Evolutionary conservation across 169 alveolate species (phyloP).

Genomic region (Perkinsus olseni): DNA sequence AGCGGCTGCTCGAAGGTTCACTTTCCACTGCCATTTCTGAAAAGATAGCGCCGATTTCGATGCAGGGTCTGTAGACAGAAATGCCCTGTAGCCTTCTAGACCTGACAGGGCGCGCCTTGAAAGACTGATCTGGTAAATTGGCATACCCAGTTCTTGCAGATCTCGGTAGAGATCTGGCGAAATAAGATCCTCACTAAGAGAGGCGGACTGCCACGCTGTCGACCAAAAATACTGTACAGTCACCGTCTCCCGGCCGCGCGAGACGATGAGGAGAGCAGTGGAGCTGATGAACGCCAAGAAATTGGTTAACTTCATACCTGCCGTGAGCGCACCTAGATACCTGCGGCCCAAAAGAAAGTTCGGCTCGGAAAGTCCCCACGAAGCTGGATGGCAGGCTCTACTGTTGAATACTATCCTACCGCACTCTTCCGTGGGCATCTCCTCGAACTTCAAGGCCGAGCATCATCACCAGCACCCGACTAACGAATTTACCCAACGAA

Average conservation of each 20-base stretch:
- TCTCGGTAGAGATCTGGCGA: neutral
- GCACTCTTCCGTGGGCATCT: no score
- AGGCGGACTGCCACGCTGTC: neutral
- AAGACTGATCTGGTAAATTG: neutral
- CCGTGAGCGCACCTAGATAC: no score
- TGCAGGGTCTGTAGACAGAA: neutral
- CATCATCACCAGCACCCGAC: neutral
- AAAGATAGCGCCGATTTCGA: neutral
- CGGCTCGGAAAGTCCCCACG: no score
- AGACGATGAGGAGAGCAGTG: neutral
- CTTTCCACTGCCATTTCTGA: neutral
- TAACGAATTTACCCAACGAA: neutral
- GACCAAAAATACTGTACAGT: neutral
- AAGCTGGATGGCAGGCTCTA: no score
- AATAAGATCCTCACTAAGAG: neutral
- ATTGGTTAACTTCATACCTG: no score
- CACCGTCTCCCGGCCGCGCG: neutral
- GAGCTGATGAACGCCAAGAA: neutral
- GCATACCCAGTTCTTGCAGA: neutral
- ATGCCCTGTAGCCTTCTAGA: neutral
- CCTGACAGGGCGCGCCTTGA: neutral
- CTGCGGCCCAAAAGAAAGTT: no score
- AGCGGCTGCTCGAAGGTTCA: neutral
- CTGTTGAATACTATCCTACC: no score
- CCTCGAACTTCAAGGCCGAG: no score